Evolutionary conservation across 768 basidiomycete genomes (phyloP).

Genomic region (Mrakia gelida): DNA sequence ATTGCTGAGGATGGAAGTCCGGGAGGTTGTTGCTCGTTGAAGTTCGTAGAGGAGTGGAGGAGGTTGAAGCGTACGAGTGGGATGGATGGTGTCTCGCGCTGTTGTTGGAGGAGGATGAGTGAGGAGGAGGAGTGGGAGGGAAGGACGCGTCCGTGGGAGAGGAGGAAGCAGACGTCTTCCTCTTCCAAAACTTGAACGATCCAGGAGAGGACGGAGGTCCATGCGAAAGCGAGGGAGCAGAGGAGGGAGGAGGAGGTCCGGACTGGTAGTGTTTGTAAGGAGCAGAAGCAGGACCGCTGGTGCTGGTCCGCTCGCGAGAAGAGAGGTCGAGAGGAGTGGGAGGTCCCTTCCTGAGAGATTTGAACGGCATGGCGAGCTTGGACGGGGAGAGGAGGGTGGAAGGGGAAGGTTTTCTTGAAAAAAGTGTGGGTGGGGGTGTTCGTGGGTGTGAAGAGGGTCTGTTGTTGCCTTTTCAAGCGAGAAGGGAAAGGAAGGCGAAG

Average conservation of each 20-base stretch:
- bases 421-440: background rate
- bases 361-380: constrained; percentile 5
- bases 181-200: constrained; percentile 23
- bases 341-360: constrained; percentile 1
- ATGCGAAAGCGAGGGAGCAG: background rate
- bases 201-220: background rate
- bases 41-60: background rate
- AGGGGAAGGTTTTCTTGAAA: background rate
- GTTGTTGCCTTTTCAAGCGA: background rate
- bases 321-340: constrained; percentile 9
- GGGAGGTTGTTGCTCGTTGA: background rate
- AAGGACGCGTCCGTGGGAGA: constrained; percentile 11
- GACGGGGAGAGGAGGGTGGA: background rate
- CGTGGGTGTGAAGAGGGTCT: background rate
- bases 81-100: background rate
- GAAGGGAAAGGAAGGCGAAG: background rate
- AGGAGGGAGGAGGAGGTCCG: background rate
- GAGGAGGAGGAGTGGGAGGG: background rate
- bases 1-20: background rate
- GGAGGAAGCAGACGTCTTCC: background rate
- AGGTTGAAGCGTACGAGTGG: background rate
- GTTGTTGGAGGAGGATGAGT: background rate
- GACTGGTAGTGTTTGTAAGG: background rate
- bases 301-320: background rate
- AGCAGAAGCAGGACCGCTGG: background rate